phyloP scores from a whole-genome alignment of 1,284 basidiomycete genomes.

The Apiotrichum montevideense region DNA sequence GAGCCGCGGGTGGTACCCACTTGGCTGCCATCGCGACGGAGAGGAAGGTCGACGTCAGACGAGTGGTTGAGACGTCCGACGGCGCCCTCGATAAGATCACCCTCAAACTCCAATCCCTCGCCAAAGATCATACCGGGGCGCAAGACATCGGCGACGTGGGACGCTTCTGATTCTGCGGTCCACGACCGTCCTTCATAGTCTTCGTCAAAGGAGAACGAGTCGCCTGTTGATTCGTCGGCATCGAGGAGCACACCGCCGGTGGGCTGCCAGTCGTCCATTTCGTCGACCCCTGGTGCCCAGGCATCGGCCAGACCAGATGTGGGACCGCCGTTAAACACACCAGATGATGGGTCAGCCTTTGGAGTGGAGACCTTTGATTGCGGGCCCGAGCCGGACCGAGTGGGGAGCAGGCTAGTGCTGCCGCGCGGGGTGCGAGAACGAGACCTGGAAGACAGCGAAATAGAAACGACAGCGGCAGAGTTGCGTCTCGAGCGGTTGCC shows the following conservation, averaged over 20 bases:
- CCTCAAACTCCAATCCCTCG: constrained; percentile 43
- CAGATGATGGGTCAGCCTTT: neutral
- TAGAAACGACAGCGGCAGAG: constrained; percentile 41
- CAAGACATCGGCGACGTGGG: constrained; percentile 31
- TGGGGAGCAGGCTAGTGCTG: constrained; percentile 12
- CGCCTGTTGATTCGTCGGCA: constrained; percentile 16
- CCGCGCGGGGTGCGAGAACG: constrained; percentile 38
- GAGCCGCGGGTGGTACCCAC: constrained; percentile 20
- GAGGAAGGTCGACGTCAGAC: constrained; percentile 25
- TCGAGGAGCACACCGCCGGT: constrained; percentile 38
- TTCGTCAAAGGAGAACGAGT: constrained; percentile 16
- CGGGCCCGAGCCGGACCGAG: constrained; percentile 30
- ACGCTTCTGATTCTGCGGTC: constrained; percentile 19
- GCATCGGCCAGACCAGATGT: constrained; percentile 17
- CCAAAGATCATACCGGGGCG: constrained; percentile 40
- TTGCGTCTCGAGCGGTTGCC: constrained; percentile 30
- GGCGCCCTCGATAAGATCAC: constrained; percentile 41
- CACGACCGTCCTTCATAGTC: constrained; percentile 18
- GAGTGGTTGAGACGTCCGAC: constrained; percentile 25
- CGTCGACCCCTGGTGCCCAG: constrained; percentile 28
- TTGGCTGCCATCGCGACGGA: constrained; percentile 40
- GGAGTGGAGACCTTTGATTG: constrained; percentile 33
- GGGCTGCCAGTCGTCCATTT: constrained; percentile 40
- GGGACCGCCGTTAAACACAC: neutral
- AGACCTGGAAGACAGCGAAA: constrained; percentile 38